Evolutionary conservation across 2,329 filamentous ascomycete genomes (phyloP).

Genomic region (Penicillium sp.): DNA sequence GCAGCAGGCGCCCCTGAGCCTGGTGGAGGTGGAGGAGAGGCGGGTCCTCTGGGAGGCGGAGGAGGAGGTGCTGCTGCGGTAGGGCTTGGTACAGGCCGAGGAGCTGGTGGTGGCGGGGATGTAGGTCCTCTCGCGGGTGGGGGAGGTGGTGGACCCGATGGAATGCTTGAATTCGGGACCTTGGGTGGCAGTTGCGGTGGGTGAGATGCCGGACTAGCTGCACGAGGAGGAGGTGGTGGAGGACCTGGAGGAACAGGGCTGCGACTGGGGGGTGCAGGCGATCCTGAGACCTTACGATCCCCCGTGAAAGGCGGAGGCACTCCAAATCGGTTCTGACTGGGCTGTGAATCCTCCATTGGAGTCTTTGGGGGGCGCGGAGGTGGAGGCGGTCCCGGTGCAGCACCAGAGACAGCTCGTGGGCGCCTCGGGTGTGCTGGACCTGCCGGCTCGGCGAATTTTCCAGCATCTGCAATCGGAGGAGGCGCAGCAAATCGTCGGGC

Average conservation of each 20-base stretch:
- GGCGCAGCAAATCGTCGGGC: slow-evolving; percentile 70
- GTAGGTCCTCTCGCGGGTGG: slow-evolving; percentile 49
- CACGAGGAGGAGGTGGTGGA: slow-evolving; percentile 62
- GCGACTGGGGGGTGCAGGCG: slow-evolving; percentile 73
- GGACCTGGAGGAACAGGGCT: slow-evolving; percentile 58
- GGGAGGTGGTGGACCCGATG: slow-evolving; percentile 56
- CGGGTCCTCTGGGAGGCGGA: slow-evolving; percentile 40
- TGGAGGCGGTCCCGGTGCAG: slow-evolving; percentile 61
- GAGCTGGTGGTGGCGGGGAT: slow-evolving; percentile 47
- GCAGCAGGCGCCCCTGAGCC: slow-evolving; percentile 36
- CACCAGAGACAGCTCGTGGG: slow-evolving; percentile 50
- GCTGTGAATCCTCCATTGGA: slow-evolving; percentile 62
- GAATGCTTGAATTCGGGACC: slow-evolving; percentile 36
- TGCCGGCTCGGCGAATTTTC: slow-evolving; percentile 69
- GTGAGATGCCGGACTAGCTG: slow-evolving; percentile 38
- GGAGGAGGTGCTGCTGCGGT: slow-evolving; percentile 41
- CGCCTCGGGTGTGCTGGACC: slow-evolving; percentile 48
- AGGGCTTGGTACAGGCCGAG: slow-evolving; percentile 28
- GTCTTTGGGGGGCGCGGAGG: slow-evolving; percentile 69
- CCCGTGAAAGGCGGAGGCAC: slow-evolving; percentile 79
- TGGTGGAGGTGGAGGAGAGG: slow-evolving; percentile 28
- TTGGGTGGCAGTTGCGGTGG: slow-evolving; percentile 52
- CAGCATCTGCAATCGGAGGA: slow-evolving; percentile 84
- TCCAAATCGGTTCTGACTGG: slow-evolving; percentile 57
- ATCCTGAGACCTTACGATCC: slow-evolving; percentile 59